phyloP scores from a whole-genome alignment of 371 early-diverging fungal species.

The Mortierella sp. region DNA sequence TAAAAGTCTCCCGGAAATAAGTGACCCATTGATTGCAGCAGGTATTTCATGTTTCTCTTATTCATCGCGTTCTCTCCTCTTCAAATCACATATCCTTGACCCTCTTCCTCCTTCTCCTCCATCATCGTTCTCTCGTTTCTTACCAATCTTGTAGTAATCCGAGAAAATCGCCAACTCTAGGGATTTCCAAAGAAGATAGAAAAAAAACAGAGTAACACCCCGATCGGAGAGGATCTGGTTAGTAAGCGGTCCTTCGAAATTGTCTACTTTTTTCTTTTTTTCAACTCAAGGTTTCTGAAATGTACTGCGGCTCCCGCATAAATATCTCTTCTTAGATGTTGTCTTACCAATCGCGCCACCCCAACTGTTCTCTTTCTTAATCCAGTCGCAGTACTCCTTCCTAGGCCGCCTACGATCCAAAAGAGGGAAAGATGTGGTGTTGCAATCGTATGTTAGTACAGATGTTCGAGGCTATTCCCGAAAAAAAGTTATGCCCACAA shows the following conservation, averaged over 20 bases:
- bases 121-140: neutral
- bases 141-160: constrained; percentile 67
- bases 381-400: constrained; percentile 65
- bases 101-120: neutral
- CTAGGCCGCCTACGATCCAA: constrained; percentile 39
- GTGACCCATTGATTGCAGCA: neutral
- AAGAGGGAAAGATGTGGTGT: neutral
- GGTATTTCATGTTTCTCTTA: no score
- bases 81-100: neutral
- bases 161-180: constrained; percentile 73
- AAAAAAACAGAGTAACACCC: no score
- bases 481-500: neutral
- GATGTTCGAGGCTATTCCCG: neutral
- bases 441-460: neutral
- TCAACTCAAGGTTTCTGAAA: neutral
- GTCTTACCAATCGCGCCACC: constrained; percentile 74
- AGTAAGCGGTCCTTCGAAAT: neutral
- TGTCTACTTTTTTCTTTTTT: no score
- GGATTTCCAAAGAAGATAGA: neutral
- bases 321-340: neutral
- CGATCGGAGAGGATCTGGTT: neutral
- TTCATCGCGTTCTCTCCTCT: neutral
- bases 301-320: neutral
- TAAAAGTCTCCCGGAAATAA: neutral
- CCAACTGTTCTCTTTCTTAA: constrained; percentile 66